Evolutionary conservation across 768 basidiomycete genomes (phyloP), one percentile per base, ranked within the genome.

Genomic region (Daedaleopsis sinensis): DNA sequence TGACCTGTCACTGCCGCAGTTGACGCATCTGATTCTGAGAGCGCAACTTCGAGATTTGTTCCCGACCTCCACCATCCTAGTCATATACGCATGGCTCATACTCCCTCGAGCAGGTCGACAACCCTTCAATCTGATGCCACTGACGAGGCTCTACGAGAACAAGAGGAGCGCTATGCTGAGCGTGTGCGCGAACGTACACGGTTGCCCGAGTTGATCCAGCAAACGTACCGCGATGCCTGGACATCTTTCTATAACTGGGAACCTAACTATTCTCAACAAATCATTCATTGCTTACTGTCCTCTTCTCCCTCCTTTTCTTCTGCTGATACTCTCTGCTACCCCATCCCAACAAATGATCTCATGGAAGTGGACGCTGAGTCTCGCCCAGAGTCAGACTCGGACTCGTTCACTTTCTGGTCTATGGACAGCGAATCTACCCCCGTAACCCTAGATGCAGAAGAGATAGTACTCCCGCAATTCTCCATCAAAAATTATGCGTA

Each of bases 201-300:
- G 3, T 50, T 47, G 2, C 36, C 58, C 5, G 39, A 23, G 1
- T 19, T 16, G 12, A 65, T 69, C 15, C n/a, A 21, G 15, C 38
- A 55, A 5, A 67, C 77, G 35, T 82, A 80, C 64, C 65, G 68
- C 37, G 61, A 65, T 1, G 71, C 78, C 32, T 84, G 83, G 82
- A 46, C 66, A 3, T 76, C 78, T 9, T 84, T 82, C 65, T 83
- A 83, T 51, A 55, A 57, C n/a, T 81, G 80, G 79, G 81, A 84
- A 59, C 65, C 68, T 1, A 59, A 55, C 0, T 63, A 75, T 9
- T 79, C 74, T 55, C 24, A 39, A n/a, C 65, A 70, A 1, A 63
- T 70, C 8, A 64, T 78, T 48, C 12, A 58, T 46, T 0, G 47
- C 48, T 1, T 37, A 42, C 21, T 15, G n/a, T 4, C 61, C 54